These are phyloP conservation scores for Hyaloscypha bicolor DNA, from an alignment of 495 filamentous ascomycete genomes.

Conservation along the genomic window DNA sequence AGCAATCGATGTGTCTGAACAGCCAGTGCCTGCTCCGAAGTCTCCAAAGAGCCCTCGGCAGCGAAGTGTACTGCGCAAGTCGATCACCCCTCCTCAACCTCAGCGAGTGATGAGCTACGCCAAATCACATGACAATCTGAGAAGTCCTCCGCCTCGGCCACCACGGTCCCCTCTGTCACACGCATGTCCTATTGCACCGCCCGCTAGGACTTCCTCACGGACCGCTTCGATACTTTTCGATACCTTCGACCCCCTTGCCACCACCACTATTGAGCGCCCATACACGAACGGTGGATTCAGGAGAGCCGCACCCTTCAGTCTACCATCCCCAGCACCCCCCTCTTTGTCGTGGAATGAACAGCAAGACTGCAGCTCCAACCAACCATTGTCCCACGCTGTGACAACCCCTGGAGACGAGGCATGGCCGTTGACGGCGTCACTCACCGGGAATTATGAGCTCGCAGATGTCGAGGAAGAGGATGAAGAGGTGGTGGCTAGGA, in stretches of 20 bases:
- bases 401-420: constrained; percentile 29
- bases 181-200: constrained; percentile 39
- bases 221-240: constrained; percentile 45
- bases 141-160: constrained; percentile 47
- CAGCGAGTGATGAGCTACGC: constrained; percentile 29
- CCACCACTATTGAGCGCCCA: constrained; percentile 40
- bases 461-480: constrained; percentile 75
- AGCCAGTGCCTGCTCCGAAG: background rate
- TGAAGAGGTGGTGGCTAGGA: constrained; percentile 41
- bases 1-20: constrained; percentile 15
- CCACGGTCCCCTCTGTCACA: constrained; percentile 45
- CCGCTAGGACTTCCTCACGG: constrained; percentile 52
- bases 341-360: constrained; percentile 7
- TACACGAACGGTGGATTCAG: constrained; percentile 44
- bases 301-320: constrained; percentile 40
- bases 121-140: constrained; percentile 51
- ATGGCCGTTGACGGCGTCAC: constrained; percentile 32
- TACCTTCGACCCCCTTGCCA: constrained; percentile 39
- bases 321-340: constrained; percentile 3
- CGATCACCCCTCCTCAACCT: background rate
- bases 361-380: constrained; percentile 1
- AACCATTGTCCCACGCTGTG: constrained; percentile 26
- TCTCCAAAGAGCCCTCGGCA: constrained; percentile 19
- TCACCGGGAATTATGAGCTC: constrained; percentile 23
- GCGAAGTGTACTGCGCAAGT: constrained; percentile 16